These are phyloP conservation scores for Basidioascus undulatus DNA, from an alignment of 768 basidiomycete genomes.

Conservation along the genomic window DNA sequence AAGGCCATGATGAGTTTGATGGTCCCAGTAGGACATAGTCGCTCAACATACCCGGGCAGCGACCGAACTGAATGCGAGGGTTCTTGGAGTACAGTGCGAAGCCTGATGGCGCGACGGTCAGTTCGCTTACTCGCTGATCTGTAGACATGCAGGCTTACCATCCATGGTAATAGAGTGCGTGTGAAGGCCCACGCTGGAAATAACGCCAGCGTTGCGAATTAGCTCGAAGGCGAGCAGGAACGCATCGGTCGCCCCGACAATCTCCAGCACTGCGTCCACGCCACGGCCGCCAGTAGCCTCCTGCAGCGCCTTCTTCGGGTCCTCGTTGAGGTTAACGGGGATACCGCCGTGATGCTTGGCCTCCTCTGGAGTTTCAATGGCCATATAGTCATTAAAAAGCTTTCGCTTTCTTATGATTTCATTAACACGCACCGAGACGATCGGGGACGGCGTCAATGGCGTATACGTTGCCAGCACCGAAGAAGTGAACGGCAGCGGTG, in stretches of 20 bases:
- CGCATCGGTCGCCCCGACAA: constrained; percentile 17
- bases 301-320: constrained; percentile 8
- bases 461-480: constrained; percentile 13
- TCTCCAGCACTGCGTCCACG: constrained; percentile 18
- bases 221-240: constrained; percentile 15
- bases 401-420: neutral
- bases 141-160: neutral
- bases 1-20: too few species aligned
- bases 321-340: constrained; percentile 9
- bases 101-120: constrained; percentile 1
- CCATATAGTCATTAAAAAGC: neutral
- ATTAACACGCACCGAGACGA: constrained; percentile 2
- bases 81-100: constrained; percentile 6
- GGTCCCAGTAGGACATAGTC: too few species aligned
- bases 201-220: constrained; percentile 15
- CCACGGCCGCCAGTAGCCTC: constrained; percentile 15
- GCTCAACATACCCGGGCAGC: too few species aligned
- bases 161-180: constrained; percentile 8
- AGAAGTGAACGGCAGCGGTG: constrained; percentile 16
- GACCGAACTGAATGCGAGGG: constrained; percentile 3
- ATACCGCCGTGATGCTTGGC: constrained; percentile 19
- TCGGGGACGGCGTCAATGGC: constrained; percentile 10
- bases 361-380: constrained; percentile 11
- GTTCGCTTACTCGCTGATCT: neutral
- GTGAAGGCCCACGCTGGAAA: constrained; percentile 16